Base-by-base conservation (phyloP, 306 rosid species). In the Cucumis sativus region DNA sequence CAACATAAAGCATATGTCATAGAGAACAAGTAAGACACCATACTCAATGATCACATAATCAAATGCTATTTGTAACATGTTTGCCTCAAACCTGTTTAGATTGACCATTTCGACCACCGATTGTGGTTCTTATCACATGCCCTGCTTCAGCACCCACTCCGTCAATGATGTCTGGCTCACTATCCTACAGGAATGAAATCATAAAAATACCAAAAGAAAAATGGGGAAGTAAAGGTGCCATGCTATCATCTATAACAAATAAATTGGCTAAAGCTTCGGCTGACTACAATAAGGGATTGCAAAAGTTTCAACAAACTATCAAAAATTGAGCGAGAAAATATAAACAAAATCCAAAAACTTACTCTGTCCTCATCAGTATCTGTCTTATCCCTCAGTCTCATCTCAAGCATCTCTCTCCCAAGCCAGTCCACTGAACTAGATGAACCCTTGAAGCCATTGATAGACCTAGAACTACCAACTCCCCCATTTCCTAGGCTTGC, bases 371-470 rank as follows among this genome's bases (percentile, higher is more conserved):
- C 94, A 1, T 90, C 95, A 7, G 80, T 86, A 55, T 89, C 92
- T 17, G 78, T 67, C 73, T 80, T 88, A 82, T 90, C 96, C 82
- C 89, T 83, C 84, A 93, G 77, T 45, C 83, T 89, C 99, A 95
- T 92, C 86, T 92, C 93, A 75, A 90, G 92, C 97, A 95, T 92
- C 93, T 95, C 99, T 80, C 96, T 89, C 6, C 97, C 97, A n/a
- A 95, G 93, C 99, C 99, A 95, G 80, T 95, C 99, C 45, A 95
- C 96, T 6, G 97, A 92, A 75, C 87, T 88, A 18, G 98, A 92
- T 4, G 98, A 90, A 78, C 85, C 90, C 82, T 96, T 90, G 69
- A 90, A 89, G 83, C 84, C 96, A 84, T 88, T 87, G 80, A 66
- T 87, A 77, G 98, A 89, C 90, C 98, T 92, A 52, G 97, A 95